Percentiles rank a stretch among this genome's conserved stretches.
phyloP scores from a whole-genome alignment of 2,329 filamentous ascomycete species.

The Penicillium sumatraense region DNA sequence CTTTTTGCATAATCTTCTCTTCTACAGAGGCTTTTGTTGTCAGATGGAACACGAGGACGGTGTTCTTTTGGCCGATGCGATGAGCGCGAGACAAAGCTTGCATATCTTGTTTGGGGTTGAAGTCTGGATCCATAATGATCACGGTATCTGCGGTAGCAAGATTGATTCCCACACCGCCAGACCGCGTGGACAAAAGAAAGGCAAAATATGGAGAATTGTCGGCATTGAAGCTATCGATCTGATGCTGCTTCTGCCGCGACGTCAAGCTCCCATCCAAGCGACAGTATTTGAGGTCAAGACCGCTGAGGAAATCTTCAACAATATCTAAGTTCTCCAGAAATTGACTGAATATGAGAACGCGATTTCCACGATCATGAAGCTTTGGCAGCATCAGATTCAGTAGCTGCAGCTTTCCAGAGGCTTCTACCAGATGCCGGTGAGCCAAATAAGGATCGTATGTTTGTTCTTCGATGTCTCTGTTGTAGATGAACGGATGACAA shows the following conservation, averaged over 20 bases:
- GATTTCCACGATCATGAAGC: slow-evolving; percentile 80
- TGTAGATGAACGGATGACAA: slow-evolving; percentile 97
- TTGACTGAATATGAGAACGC: slow-evolving; percentile 94
- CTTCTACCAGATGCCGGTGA: slow-evolving; percentile 84
- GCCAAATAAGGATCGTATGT: slow-evolving; percentile 64
- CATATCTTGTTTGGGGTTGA: slow-evolving; percentile 97
- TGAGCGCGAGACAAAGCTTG: slow-evolving; percentile 94
- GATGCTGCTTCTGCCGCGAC: slow-evolving; percentile 86
- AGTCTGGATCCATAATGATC: slow-evolving; percentile 95
- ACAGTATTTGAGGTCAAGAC: slow-evolving; percentile 72
- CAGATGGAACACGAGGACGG: slow-evolving; percentile 92
- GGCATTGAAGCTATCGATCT: slow-evolving; percentile 92
- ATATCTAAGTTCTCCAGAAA: slow-evolving; percentile 87
- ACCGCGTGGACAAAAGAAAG: slow-evolving; percentile 90
- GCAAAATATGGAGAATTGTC: slow-evolving; percentile 82
- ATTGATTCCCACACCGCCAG: slow-evolving; percentile 97
- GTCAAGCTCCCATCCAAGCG: slow-evolving; percentile 85
- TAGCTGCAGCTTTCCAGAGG: slow-evolving; percentile 85
- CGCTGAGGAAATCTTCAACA: slow-evolving; percentile 85
- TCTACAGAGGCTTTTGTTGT: slow-evolving; percentile 89
- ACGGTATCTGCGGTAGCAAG: slow-evolving; percentile 96
- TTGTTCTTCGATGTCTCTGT: slow-evolving; percentile 83
- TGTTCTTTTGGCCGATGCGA: slow-evolving; percentile 93
- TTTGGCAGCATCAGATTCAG: slow-evolving; percentile 86
- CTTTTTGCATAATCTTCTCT: slow-evolving; percentile 95